Evolutionary conservation across 2,329 filamentous ascomycete genomes (phyloP), one percentile per base, ranked within the genome.

Genomic region (Coccinonectria pachysandricola): DNA sequence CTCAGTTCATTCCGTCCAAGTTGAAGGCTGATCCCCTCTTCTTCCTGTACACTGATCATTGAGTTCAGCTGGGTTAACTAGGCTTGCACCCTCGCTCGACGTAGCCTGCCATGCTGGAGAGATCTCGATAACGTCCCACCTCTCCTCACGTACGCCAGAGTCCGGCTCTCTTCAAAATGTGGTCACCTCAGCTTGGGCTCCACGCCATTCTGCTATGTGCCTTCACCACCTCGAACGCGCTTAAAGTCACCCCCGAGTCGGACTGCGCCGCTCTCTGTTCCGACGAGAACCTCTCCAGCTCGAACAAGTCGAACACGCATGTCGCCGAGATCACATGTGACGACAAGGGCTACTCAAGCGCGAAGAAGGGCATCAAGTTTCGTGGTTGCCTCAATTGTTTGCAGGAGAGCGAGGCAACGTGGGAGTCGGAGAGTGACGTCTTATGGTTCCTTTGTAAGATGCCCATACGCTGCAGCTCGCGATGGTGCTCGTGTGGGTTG

Each of bases 181-280:
- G 19, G 19, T 15, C 17, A 23, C n/a, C 17, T 18, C 11, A 15
- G 12, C 14, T 21, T 12, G 17, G 25, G 15, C 21, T 24, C 23
- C 26, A 21, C 24, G 8, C 21, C 16, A 27, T 35, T 13, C 16
- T 21, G 8, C 23, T 27, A 16, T 31, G 16, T n/a, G 5, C 27
- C 21, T 16, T 28, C 24, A 22, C 9, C 23, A 31, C 7, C 28
- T 23, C 20, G 4, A 8, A 23, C 8, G 57, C 55, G 3, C 48
- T 71, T 3, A 52, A 65, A 27, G 60, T 71, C 2, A 60, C 65
- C 2, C 63, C 68, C 1, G 62, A 61, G 7, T 73, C 69, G 0
- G 42, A 53, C 7, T 74, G 69, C 39, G 57, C 65, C 1, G 46
- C 58, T 0, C 31, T 61, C 2, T 74, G 69, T 29, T 40, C 66